Conservation (phyloP, 495 filamentous ascomycete species). For the Cladorrhinum samala region DNA sequence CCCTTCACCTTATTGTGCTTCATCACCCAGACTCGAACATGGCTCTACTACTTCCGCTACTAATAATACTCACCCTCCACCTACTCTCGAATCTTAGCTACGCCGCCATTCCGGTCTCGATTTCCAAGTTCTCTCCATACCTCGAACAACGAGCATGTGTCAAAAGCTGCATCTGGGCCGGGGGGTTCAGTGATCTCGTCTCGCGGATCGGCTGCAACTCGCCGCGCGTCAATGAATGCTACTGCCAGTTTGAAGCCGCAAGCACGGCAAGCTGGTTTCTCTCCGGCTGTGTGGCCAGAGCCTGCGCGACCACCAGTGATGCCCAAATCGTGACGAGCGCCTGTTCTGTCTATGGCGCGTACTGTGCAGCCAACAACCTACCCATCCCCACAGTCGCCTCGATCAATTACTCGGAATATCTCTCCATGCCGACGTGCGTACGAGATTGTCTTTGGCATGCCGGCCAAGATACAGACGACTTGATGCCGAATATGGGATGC, state of each 20-base stretch:
- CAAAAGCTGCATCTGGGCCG: conserved; percentile 10
- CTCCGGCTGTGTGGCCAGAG: neutral
- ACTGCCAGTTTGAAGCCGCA: conserved; percentile 3
- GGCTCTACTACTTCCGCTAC: neutral
- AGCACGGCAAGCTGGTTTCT: conserved; percentile 6
- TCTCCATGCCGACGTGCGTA: neutral
- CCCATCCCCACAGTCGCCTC: conserved; percentile 9
- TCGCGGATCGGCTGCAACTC: conserved; percentile 4
- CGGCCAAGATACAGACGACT: neutral
- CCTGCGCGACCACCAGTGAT: neutral
- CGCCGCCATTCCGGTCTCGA: neutral
- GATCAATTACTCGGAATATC: conserved; percentile 3
- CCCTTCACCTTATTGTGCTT: too few species aligned
- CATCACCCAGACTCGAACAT: too few species aligned
- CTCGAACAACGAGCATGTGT: conserved; percentile 6
- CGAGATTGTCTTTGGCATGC: conserved; percentile 7
- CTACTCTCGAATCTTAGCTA: neutral
- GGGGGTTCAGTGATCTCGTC: neutral
- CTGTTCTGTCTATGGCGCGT: conserved; percentile 1
- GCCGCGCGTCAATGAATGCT: conserved; percentile 10
- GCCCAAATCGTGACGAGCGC: neutral
- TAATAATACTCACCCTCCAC: neutral
- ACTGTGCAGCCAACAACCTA: conserved; percentile 5
- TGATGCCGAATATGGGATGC: conserved; percentile 5
- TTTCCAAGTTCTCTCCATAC: conserved; percentile 3